Evolutionary conservation across 2,329 filamentous ascomycete genomes (phyloP), one percentile per base, ranked within the genome.

Genomic region (Pseudonectria foliicola): DNA sequence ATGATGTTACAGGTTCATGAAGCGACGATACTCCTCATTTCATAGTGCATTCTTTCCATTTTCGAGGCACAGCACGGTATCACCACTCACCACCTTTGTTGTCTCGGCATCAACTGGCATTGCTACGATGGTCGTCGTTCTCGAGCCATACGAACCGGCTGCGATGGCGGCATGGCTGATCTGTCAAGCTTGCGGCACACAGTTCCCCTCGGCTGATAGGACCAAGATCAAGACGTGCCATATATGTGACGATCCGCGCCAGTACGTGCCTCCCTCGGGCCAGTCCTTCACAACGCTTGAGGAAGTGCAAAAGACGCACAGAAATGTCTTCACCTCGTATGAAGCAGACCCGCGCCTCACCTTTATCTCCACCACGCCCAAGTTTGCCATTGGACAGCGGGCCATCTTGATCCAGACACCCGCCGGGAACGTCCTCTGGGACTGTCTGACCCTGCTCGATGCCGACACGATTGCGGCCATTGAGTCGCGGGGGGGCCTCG

Each of bases 341-440:
- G 38, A 56, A 2, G 49, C 58, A 6, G 68, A 80, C 41, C 40
- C 57, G 3, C 51, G 57, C 10, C 55, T 77, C 33, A 63, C 61
- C 15, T 67, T 61, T 34, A 67, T 78, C 36, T 52, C 52, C 31
- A 73, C 73, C 0, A 57, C 62, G 25, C 77, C 76, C 21, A 68
- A 80, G 55, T 62, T 88, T 40, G 85, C 67, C 35, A 92, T 92
- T 43, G 85, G 85, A 1, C 80, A 92, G 59, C 72, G 85, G 23
- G 79, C 79, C 13, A 70, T 88, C 30, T 64, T 93, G 3, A 63
- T 90, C 10, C 66, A 70, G 32, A 85, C 82, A 0, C 65, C 73
- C 0, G 39, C 58, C 0, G 84, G 85, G 0, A 89, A 89, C 54
- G 59, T 92, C 2, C 71, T 92, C 2, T 93, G 85, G 85, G 86